A percentile compares a stretch with the other conserved stretches of the same genome.
phyloP scores from a whole-genome alignment of 2,329 filamentous ascomycete genomes.

The Thielaviopsis populi region DNA sequence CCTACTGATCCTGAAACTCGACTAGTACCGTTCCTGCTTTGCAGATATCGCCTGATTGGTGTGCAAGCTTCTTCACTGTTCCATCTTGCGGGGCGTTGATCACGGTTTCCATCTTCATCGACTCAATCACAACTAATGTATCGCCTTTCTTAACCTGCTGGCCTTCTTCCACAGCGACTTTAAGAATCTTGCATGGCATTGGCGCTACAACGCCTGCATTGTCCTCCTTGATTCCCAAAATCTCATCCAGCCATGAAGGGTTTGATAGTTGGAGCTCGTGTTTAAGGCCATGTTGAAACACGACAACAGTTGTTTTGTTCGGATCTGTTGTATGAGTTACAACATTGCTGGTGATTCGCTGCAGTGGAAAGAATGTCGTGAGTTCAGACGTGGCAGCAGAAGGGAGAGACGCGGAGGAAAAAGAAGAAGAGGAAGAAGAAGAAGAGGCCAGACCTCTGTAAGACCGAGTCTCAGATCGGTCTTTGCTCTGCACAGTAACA shows the following conservation, averaged over 20 bases:
- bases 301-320: constrained; percentile 38
- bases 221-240: constrained; percentile 65
- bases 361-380: constrained; percentile 65
- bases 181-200: constrained; percentile 93
- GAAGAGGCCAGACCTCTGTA: background rate
- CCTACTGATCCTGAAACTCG: constrained; percentile 45
- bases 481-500: background rate
- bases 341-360: constrained; percentile 65
- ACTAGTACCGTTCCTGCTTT: constrained; percentile 63
- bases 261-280: constrained; percentile 41
- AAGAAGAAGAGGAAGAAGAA: background rate
- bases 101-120: constrained; percentile 83
- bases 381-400: constrained; percentile 26
- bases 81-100: constrained; percentile 64
- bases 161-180: constrained; percentile 74
- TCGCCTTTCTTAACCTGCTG: constrained; percentile 73
- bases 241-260: constrained; percentile 76
- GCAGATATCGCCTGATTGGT: constrained; percentile 64
- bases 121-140: constrained; percentile 76
- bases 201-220: constrained; percentile 75
- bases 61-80: constrained; percentile 55
- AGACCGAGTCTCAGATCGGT: background rate
- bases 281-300: constrained; percentile 58
- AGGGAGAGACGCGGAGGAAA: background rate
- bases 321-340: constrained; percentile 35